Percentiles rank a stretch among this genome's conserved stretches.
These are phyloP conservation scores for Saccharomycopsis vini DNA, from an alignment of 805 yeast genomes.

Conservation along the genomic window DNA sequence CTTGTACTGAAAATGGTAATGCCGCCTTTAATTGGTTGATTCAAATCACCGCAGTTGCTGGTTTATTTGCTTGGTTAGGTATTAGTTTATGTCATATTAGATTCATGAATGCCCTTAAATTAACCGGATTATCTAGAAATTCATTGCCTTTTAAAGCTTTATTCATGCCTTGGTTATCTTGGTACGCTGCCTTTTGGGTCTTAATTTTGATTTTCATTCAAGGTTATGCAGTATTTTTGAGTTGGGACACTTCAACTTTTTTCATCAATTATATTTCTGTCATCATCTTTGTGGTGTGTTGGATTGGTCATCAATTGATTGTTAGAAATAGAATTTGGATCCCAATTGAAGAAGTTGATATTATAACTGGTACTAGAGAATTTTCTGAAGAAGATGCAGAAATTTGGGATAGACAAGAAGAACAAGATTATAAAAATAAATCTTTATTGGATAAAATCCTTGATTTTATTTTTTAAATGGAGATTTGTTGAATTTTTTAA, in stretches of 20 bases:
- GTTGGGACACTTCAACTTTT: constrained; percentile 44
- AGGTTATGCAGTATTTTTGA: constrained; percentile 56
- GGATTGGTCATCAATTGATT: constrained; percentile 45
- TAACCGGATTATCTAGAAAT: constrained; percentile 54
- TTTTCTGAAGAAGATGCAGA: constrained; percentile 45
- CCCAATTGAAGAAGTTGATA: constrained; percentile 55
- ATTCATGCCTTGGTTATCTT: constrained; percentile 56
- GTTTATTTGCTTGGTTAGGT: constrained; percentile 59
- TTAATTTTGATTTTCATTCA: constrained; percentile 56
- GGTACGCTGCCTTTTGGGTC: constrained; percentile 46
- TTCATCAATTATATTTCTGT: constrained; percentile 67
- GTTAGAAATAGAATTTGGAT: constrained; percentile 40
- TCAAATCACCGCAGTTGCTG: constrained; percentile 59
- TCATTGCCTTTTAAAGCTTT: constrained; percentile 59
- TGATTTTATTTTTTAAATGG: too few relatives aligned
- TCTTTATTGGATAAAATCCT: too few relatives aligned
- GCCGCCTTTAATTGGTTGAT: constrained; percentile 59
- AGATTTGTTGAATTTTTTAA: too few relatives aligned
- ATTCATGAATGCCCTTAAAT: constrained; percentile 50
- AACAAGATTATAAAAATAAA: too few relatives aligned
- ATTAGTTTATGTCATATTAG: constrained; percentile 52
- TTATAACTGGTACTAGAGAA: constrained; percentile 60
- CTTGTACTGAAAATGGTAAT: constrained; percentile 39
- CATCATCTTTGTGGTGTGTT: constrained; percentile 46
- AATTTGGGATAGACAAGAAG: too few relatives aligned